Evolutionary conservation across 176 grass and related monocot genomes (phyloP), one percentile per base, ranked within the genome.

Genomic region (Oryza glumipatula): DNA sequence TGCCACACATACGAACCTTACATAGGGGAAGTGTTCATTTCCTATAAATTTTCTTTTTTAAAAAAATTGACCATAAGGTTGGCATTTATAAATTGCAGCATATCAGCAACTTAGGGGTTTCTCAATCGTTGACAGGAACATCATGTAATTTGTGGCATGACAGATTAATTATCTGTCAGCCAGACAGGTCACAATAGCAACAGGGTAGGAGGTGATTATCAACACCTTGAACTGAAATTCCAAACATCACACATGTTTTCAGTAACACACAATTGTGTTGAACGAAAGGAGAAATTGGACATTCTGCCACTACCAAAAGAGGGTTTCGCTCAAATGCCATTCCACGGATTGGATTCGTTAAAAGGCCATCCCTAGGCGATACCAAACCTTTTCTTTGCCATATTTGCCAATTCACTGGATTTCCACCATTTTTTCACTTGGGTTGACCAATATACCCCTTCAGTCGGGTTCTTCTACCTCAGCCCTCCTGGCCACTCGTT

Each of bases 181-280:
- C 32, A 77, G 13, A 12, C 5, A 64, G 38, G 66, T 78, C 60
- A 16, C 24, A 78, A 26, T 43, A 46, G n/a, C 76, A 65, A 72
- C 7, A 36, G 33, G 67, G 67, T 68, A 12, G n/a, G 52, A 61
- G 48, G 10, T 72, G 39, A 72, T 72, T 73, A 48, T 11, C 76
- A 65, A 36, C 58, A 78, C n/a, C 35, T 28, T 45, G n/a, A 33
- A 61, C 16, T 4, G 13, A 73, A 65, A 80, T 21, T 41, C 4
- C 70, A 76, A 81, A 87, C 63, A 69, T 76, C 47, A 46, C 78
- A 81, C 61, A 56, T 36, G 60, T 47, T 46, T 81, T 56, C 47
- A 76, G 70, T 65, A 87, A 76, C 35, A 86, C 66, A 65, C 71
- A 74, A 80, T 76, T 75, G 60, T 19, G n/a, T 30, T 22, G 16